These are phyloP conservation scores for Nothophaeocryptopus gaeumannii DNA, from an alignment of 2,329 filamentous ascomycete genomes.

Conservation along the genomic window DNA sequence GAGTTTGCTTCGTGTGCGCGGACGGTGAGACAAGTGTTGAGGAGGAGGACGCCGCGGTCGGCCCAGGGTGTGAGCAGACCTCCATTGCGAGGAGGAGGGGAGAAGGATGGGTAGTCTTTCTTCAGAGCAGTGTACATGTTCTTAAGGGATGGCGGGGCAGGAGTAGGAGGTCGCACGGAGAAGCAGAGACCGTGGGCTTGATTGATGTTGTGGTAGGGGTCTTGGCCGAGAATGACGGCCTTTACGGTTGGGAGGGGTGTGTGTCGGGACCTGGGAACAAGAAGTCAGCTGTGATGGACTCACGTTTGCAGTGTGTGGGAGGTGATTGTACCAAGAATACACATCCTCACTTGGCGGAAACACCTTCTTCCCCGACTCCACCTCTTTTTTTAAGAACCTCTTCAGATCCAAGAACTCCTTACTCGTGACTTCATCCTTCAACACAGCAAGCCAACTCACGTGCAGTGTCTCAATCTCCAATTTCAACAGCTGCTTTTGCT, in stretches of 20 bases:
- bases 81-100: slow-evolving; percentile 68
- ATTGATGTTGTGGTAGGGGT: slow-evolving; percentile 93
- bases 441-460: slow-evolving; percentile 82
- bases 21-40: slow-evolving; percentile 94
- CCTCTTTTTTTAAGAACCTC: slow-evolving; percentile 77
- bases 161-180: slow-evolving; percentile 84
- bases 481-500: slow-evolving; percentile 77
- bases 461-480: slow-evolving; percentile 91
- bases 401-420: slow-evolving; percentile 85
- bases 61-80: slow-evolving; percentile 92
- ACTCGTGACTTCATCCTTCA: slow-evolving; percentile 80
- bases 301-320: slow-evolving; percentile 1
- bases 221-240: slow-evolving; percentile 89
- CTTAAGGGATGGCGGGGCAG: slow-evolving; percentile 80
- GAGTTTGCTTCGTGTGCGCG: slow-evolving; percentile 83
- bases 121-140: slow-evolving; percentile 91
- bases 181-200: slow-evolving; percentile 97
- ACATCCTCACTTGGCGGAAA: slow-evolving; percentile 87
- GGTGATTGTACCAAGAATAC: slow-evolving; percentile 74
- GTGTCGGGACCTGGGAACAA: slow-evolving; percentile 78
- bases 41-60: slow-evolving; percentile 82
- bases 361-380: slow-evolving; percentile 68
- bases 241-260: slow-evolving; percentile 87
- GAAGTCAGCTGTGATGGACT: slow-evolving; percentile 5
- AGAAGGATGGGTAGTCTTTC: slow-evolving; percentile 80